Evolutionary conservation across 2,329 filamentous ascomycete species (phyloP), one percentile per base, ranked within the genome.

Genomic region (Tothia fuscella): DNA sequence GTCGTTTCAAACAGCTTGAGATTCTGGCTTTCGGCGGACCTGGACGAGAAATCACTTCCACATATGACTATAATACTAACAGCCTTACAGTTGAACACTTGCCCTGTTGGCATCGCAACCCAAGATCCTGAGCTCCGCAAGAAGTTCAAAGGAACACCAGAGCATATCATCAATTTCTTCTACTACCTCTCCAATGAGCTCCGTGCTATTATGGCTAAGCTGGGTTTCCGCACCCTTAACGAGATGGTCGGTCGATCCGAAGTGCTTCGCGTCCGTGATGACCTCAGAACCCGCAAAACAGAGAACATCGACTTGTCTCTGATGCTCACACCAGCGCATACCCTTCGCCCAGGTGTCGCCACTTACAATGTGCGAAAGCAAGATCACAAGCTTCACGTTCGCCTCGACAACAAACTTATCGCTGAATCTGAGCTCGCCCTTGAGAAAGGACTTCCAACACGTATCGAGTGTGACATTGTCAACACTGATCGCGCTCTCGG

Each of bases 121-220:
- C 89, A 96, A 58, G 88, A 95, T 53, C 87, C 87, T n/a, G 82
- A 89, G 58, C 73, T 96, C 2, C 78, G 89, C 46, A 83, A 88
- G 72, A 96, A 95, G 66, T 95, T 96, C 63, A 71, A 79, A 51
- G 89, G 89, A 47, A 88, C 85, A 1, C 88, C 89, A 9, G 89
- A 96, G 66, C 86, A 95, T 53, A 88, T 94, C 44, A 95, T 96
- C 64, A 96, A 95, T 72, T 95, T 95, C 71, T 94, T 94, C 68
- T 96, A 95, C 68, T 96, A 95, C 56, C 74, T 96, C 40, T 83
- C 89, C 51, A 96, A 96, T 57, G 89, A 96, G 67, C 76, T 96
- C 45, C 81, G 89, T 57, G 86, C 88, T 26, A 93, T 96, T 64
- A 95, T 96, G 89, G 88, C 89, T 38, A 86, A 83, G 65, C 78